These are phyloP conservation scores for Dictyostelium firmibasis DNA, from an alignment of 78 protist species.

Conservation along the genomic window DNA sequence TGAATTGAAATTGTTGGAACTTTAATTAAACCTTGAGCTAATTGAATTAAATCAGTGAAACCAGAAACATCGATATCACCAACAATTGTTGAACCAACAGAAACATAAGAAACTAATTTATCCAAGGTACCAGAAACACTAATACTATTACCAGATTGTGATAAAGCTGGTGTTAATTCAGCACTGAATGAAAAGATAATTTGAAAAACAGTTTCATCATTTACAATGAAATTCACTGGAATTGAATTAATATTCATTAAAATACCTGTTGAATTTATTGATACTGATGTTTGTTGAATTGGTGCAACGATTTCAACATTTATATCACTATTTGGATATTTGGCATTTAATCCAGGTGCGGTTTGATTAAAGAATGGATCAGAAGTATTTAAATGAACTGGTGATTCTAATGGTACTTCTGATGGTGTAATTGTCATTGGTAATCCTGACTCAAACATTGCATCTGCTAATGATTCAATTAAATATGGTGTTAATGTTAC, in stretches of 20 bases:
- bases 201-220: not conserved
- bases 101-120: not conserved
- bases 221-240: not conserved
- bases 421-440: not conserved
- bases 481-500: not conserved
- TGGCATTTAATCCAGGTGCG: conserved; percentile 27
- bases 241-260: not conserved
- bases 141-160: not conserved
- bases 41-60: conserved; percentile 6
- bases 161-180: not conserved
- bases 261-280: not conserved
- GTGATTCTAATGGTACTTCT: conserved; percentile 19
- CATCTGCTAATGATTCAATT: not conserved
- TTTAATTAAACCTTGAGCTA: not conserved
- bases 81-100: not conserved
- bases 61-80: conserved; percentile 7
- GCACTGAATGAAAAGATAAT: not conserved
- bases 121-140: not conserved
- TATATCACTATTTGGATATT: conserved; percentile 26
- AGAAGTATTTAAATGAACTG: conserved; percentile 41
- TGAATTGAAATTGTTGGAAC: not conserved
- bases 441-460: not conserved
- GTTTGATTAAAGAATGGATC: conserved; percentile 45
- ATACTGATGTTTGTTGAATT: not conserved
- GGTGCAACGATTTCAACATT: not conserved